A percentile compares a stretch with the other conserved stretches of the same genome.
phyloP scores from a whole-genome alignment of 305 asterid species.

The Stenogyne calaminthoides region DNA sequence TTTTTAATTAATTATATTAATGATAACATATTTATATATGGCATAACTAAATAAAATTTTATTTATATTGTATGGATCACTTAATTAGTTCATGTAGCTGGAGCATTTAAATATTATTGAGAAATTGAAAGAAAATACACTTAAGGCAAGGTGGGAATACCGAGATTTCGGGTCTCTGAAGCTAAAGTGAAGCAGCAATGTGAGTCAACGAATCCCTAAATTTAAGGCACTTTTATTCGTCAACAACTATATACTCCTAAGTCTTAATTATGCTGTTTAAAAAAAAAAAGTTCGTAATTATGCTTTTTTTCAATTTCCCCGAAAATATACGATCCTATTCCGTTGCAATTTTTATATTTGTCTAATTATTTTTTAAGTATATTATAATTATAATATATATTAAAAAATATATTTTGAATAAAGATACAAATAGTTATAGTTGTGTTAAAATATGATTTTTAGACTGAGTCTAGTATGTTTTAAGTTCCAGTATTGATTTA shows the following conservation, averaged over 20 bases:
- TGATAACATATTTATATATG: not conserved
- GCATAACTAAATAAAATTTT: not conserved
- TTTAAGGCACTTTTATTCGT: conserved; percentile 18
- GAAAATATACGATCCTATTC: not conserved
- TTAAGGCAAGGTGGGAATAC: not conserved
- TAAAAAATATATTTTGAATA: not conserved
- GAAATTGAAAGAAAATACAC: too few relatives aligned
- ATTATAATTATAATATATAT: too few relatives aligned
- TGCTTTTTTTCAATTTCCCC: not conserved
- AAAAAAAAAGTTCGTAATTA: not conserved
- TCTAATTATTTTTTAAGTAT: not conserved
- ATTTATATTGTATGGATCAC: not conserved
- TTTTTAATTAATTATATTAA: not conserved
- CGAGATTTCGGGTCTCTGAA: not conserved
- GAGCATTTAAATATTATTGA: not conserved
- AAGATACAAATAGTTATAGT: not conserved
- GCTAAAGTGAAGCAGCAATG: conserved; percentile 13
- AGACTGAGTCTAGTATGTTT: not conserved
- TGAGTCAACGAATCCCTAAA: conserved; percentile 13
- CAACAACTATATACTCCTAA: not conserved
- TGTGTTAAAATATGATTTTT: not conserved
- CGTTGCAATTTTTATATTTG: not conserved
- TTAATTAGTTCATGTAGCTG: not conserved
- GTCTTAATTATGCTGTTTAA: too few relatives aligned
- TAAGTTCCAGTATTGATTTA: too few relatives aligned